Evolutionary conservation across 139 green algal species (phyloP), one percentile per base, ranked within the genome.

Genomic region (Chlorella sp.): DNA sequence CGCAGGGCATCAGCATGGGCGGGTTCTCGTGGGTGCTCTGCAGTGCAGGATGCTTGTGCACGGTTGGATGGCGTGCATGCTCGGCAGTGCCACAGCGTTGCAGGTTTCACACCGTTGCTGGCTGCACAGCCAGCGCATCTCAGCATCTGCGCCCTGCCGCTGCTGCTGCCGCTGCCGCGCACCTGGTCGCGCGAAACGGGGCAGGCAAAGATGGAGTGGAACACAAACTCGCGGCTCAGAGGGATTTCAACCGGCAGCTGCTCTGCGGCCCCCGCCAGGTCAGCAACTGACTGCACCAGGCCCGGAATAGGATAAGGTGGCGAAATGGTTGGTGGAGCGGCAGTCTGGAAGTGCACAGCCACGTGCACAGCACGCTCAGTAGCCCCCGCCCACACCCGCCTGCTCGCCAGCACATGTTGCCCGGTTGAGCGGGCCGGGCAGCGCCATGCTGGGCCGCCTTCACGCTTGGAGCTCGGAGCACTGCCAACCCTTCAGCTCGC

Each of bases 181-280:
- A 81, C 84, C 84, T 82, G 77, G 70, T 99, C 96, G 9, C 92
- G 83, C 4, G 91, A 96, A 26, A 98, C 96, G 5, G 96, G 96
- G 89, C 96, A 99, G 4, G 96, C 91, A 90, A 99, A 99, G 43
- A 98, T 94, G 72, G 92, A 96, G 88, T 94, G 94, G 81, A 98
- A 99, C 41, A 96, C 89, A 86, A 98, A 99, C 87, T 97, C 93
- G 1, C 70, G 85, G 26, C 94, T 94, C 56, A 99, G 88, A 46
- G 96, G 92, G 34, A 99, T 89, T 81, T 99, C 96, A 54, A 98
- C 92, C 0, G 96, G 96, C 76, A 99, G 89, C 89, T 98, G 90
- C 34, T 94, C 70, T 26, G 82, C 81, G 24, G 26, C 38, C 46
- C 30, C 77, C 38, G 77, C 56, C 77, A 83, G 60, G 9, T 73